Conservation (phyloP, 2,329 filamentous ascomycete species). For the Cadophora luteo-olivacea region DNA sequence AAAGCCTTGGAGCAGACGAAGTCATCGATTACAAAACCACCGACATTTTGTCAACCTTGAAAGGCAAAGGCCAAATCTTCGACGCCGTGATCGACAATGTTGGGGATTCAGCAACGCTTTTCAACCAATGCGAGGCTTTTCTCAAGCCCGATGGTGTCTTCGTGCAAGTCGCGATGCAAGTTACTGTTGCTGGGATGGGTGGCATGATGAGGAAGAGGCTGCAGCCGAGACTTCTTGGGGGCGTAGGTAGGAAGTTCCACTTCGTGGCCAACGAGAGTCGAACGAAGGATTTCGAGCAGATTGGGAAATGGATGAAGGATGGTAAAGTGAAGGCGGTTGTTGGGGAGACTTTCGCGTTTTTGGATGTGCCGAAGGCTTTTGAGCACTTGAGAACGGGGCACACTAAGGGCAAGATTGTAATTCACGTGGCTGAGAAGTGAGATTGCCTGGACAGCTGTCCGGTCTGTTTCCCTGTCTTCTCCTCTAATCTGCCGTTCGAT, state of each 20-base stretch:
- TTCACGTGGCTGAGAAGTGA: slow-evolving; percentile 24
- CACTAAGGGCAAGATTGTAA: slow-evolving; percentile 65
- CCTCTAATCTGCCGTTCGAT: too few species aligned
- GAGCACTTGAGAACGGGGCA: slow-evolving; percentile 62
- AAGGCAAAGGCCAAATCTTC: slow-evolving; percentile 18
- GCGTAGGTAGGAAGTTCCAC: slow-evolving; percentile 50
- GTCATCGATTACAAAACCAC: slow-evolving; percentile 28
- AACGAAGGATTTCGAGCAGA: slow-evolving; percentile 54
- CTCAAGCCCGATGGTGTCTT: slow-evolving; percentile 8
- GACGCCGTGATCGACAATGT: slow-evolving; percentile 24
- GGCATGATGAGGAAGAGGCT: slow-evolving; percentile 36
- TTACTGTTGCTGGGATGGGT: slow-evolving; percentile 53
- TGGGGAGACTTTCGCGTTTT: slow-evolving; percentile 61
- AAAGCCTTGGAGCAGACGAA: slow-evolving; percentile 57
- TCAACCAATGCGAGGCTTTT: slow-evolving; percentile 14
- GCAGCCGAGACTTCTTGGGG: slow-evolving; percentile 22
- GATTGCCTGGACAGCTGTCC: neutral
- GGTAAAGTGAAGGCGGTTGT: slow-evolving; percentile 63
- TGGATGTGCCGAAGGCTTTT: slow-evolving; percentile 63
- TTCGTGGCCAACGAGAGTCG: slow-evolving; percentile 52
- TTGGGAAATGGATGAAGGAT: slow-evolving; percentile 62
- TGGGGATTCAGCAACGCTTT: slow-evolving; percentile 11
- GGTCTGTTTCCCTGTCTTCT: too few species aligned
- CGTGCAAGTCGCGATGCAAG: slow-evolving; percentile 58
- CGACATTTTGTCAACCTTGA: slow-evolving; percentile 15